A percentile compares a stretch with the other conserved stretches of the same genome.
Conservation (phyloP, 495 filamentous ascomycete genomes). For the Tirmania nivea region DNA sequence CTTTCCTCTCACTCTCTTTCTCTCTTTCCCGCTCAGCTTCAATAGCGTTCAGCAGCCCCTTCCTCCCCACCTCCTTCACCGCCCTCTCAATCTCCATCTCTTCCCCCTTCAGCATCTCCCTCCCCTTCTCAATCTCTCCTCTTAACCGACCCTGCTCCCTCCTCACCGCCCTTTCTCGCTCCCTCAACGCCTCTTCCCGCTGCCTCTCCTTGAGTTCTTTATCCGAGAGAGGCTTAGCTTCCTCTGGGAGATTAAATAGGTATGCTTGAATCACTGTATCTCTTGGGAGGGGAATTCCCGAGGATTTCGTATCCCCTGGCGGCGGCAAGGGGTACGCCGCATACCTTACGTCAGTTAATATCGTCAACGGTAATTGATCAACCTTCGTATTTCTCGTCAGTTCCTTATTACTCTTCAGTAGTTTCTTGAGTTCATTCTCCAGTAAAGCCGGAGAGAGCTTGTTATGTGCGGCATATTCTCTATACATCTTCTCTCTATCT, state of each 20-base stretch:
- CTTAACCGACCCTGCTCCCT: constrained; percentile 51
- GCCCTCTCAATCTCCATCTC: constrained; percentile 60
- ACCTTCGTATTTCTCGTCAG: constrained; percentile 44
- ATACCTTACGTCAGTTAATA: constrained; percentile 60
- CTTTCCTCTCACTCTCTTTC: not conserved
- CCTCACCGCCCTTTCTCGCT: constrained; percentile 48
- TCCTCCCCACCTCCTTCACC: constrained; percentile 46
- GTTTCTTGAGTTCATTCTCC: constrained; percentile 56
- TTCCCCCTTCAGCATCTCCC: constrained; percentile 46
- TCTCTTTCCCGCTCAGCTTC: constrained; percentile 13
- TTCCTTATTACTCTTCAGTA: constrained; percentile 46
- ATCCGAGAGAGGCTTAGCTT: constrained; percentile 25
- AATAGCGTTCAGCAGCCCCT: constrained; percentile 45
- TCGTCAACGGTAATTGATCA: constrained; percentile 39
- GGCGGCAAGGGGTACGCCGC: constrained; percentile 27
- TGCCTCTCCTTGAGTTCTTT: constrained; percentile 41
- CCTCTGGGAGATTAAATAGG: constrained; percentile 47
- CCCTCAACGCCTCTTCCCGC: constrained; percentile 40
- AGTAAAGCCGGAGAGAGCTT: constrained; percentile 52
- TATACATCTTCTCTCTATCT: constrained; percentile 75
- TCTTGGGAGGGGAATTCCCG: constrained; percentile 39
- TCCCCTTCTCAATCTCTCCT: constrained; percentile 42
- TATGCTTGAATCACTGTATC: constrained; percentile 56
- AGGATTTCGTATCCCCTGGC: not conserved
- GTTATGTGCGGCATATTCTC: constrained; percentile 59